Evolutionary conservation across 805 yeast species (phyloP), one percentile per base, ranked within the genome.

Genomic region (Monosporozyma siamensis): DNA sequence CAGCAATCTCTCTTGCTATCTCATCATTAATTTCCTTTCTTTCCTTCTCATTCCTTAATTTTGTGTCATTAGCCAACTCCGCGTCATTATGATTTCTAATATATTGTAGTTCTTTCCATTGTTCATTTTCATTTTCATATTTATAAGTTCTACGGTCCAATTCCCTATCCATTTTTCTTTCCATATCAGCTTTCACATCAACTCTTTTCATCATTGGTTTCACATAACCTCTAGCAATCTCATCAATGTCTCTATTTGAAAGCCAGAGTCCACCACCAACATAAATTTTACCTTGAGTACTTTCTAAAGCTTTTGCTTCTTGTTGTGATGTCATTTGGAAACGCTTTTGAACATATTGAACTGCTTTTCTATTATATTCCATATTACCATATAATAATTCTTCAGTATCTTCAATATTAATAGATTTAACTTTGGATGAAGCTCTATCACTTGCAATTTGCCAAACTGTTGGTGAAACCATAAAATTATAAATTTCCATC

Each of bases 231-330:
- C 77, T 67, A 17, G 98, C 97, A 67, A 90, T 75, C 40, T 72
- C 72, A 49, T 85, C 82, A 47, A 92, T 75, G 55, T 89, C 96
- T 17, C 69, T 73, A 46, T 74, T 82, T 31, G 83, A 70, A 73
- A 90, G 77, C 55, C 72, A 75, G 44, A 85, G 70, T 2, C 97
- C 97, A 48, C 95, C 95, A 44, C 97, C 97, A 48, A 90, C 65
- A 54, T 85, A 71, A 51, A 87, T 67, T 58, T 80, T 74, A 48
- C 79, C 78, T 41, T 52, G 18, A 6, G 44, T 39, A 24, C 27
- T 21, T 14, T 39, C 41, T 73, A 48, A 78, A 76, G 42, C 51
- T 58, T 75, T 78, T 2, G n/a, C 6, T 49, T 75, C 74, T 57
- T 82, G 83, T 18, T 32, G 35, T 8, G 35, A 32, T 5, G 10